Evolutionary conservation across 148 eudicot genomes (phyloP).

Genomic region (Cornus suecica): DNA sequence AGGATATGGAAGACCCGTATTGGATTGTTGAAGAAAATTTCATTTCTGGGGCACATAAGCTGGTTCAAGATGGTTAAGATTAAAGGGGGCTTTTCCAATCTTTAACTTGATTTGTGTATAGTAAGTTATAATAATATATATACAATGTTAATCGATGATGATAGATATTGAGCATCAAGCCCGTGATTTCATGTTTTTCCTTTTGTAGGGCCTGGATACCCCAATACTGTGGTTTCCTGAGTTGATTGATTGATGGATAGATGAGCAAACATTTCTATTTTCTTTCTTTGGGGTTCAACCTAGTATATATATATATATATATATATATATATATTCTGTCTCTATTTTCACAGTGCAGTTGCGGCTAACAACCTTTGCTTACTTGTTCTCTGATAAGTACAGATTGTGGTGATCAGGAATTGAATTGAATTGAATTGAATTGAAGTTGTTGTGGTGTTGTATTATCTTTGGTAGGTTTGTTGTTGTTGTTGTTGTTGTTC

Average conservation of each 20-base stretch:
- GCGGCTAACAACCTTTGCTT: conserved; percentile 11
- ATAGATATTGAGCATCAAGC: conserved; percentile 6
- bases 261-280: not conserved
- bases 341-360: not conserved
- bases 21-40: conserved; percentile 5
- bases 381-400: conserved; percentile 7
- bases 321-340: not conserved
- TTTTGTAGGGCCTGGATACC: conserved; percentile 19
- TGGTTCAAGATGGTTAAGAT: not conserved
- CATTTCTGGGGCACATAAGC: not conserved
- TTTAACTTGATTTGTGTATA: conserved; percentile 11
- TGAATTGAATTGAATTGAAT: too few relatives aligned
- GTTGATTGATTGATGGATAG: too few relatives aligned
- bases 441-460: conserved; percentile 11
- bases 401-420: not conserved
- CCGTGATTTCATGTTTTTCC: conserved; percentile 26
- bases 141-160: not conserved
- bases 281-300: not conserved
- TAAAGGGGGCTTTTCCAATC: not conserved
- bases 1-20: not conserved
- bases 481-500: too few relatives aligned
- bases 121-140: conserved; percentile 1
- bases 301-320: too few relatives aligned
- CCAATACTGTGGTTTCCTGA: conserved; percentile 6
- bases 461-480: conserved; percentile 27